Evolutionary conservation across 148 eudicot genomes (phyloP).

Genomic region (Polygonum maritimum): DNA sequence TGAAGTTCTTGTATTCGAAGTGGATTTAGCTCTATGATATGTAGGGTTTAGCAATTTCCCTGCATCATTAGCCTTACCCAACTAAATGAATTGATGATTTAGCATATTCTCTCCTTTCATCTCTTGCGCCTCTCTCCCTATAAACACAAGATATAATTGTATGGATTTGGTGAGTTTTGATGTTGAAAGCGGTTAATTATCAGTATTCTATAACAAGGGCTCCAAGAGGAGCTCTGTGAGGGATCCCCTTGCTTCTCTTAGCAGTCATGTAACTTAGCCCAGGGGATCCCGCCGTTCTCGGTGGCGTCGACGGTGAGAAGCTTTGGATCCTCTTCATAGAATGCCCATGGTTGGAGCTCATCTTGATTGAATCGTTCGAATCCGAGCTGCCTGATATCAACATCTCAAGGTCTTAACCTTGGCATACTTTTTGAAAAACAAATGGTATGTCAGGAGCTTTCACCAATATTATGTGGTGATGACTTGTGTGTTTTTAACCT

Average conservation of each 20-base stretch:
- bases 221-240: conserved; percentile 31
- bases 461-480: too few relatives aligned
- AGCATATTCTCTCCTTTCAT: too few relatives aligned
- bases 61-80: not conserved
- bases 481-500: too few relatives aligned
- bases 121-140: too few relatives aligned
- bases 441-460: too few relatives aligned
- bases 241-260: conserved; percentile 31
- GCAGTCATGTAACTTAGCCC: conserved; percentile 16
- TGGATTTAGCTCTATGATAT: not conserved
- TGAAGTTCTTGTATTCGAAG: not conserved
- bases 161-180: too few relatives aligned
- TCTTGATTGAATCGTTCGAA: conserved; percentile 22
- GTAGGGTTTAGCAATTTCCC: not conserved
- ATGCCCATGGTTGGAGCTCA: not conserved
- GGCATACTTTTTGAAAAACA: too few relatives aligned
- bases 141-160: too few relatives aligned
- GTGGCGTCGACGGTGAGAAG: conserved; percentile 29
- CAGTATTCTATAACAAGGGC: conserved; percentile 27
- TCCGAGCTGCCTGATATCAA: not conserved
- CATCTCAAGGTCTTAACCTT: too few relatives aligned
- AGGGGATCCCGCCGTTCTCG: conserved; percentile 11
- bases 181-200: too few relatives aligned
- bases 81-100: not conserved
- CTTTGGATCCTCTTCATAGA: conserved; percentile 21